Percentiles rank a stretch among this genome's conserved stretches.
Conservation (phyloP, 345 rosid genomes). For the Bruguiera parviflora region DNA sequence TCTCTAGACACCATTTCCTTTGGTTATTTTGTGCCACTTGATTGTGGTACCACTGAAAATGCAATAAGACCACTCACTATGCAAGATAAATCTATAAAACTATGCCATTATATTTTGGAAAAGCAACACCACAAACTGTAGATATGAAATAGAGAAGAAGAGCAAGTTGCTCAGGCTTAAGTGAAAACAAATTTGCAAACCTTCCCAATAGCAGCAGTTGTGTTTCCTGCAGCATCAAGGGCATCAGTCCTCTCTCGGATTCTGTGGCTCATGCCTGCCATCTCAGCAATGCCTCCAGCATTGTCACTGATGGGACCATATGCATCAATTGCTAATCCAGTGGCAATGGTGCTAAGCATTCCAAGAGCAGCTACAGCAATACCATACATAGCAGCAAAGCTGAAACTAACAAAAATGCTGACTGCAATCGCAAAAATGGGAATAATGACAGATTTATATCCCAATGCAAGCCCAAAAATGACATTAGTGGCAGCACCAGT, state of each 20-base stretch:
- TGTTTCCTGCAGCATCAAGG: constrained; percentile 86
- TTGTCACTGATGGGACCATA: constrained; percentile 87
- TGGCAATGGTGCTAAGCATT: constrained; percentile 82
- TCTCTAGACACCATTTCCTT: neutral
- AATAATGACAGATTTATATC: constrained; percentile 75
- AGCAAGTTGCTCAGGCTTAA: neutral
- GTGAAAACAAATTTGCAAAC: constrained; percentile 26
- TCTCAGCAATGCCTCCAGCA: constrained; percentile 85
- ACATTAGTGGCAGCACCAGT: constrained; percentile 85
- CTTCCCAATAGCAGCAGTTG: constrained; percentile 85
- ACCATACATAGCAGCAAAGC: constrained; percentile 79
- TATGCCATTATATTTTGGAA: too few species aligned
- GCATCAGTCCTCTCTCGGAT: constrained; percentile 85
- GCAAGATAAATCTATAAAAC: too few species aligned
- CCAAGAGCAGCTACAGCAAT: constrained; percentile 80
- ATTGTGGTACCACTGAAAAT: too few species aligned
- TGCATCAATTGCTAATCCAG: constrained; percentile 76
- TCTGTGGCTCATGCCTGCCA: constrained; percentile 86
- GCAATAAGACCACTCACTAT: too few species aligned
- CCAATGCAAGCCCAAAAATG: constrained; percentile 75
- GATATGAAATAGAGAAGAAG: neutral
- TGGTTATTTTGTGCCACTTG: neutral
- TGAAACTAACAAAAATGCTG: constrained; percentile 71
- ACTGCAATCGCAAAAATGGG: constrained; percentile 72
- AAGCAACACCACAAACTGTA: neutral